Conservation (phyloP, 2,329 filamentous ascomycete species). For the Zymoseptoria passerinii region DNA sequence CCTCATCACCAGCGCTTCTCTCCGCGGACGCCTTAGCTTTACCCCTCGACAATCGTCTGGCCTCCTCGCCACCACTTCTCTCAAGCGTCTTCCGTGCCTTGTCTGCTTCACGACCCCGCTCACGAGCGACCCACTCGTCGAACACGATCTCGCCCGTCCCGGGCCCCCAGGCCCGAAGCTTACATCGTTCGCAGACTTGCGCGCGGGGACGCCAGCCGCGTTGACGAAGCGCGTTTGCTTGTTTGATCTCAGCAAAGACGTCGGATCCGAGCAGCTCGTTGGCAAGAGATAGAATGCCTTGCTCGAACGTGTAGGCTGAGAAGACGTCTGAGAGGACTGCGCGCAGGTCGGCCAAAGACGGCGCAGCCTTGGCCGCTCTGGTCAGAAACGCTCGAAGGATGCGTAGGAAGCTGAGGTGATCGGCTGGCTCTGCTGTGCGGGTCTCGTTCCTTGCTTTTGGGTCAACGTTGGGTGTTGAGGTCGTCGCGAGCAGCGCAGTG, state of each 20-base stretch:
- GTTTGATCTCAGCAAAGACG: constrained; percentile 72
- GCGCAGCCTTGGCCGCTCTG: constrained; percentile 70
- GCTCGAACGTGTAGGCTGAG: constrained; percentile 86
- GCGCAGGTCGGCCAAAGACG: constrained; percentile 78
- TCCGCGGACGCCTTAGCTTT: constrained; percentile 45
- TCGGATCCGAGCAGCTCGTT: constrained; percentile 83
- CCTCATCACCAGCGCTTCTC: constrained; percentile 30
- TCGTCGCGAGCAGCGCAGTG: constrained; percentile 72
- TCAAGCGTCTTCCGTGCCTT: constrained; percentile 35
- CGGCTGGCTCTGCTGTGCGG: constrained; percentile 19
- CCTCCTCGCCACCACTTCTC: constrained; percentile 29
- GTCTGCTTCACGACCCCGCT: constrained; percentile 36
- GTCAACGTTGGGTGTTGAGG: constrained; percentile 44
- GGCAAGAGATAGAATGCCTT: constrained; percentile 75
- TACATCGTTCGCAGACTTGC: constrained; percentile 81
- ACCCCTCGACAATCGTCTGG: constrained; percentile 38
- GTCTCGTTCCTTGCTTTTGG: constrained; percentile 9
- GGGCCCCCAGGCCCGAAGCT: constrained; percentile 77
- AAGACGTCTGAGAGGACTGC: constrained; percentile 83
- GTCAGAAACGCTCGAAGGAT: constrained; percentile 83
- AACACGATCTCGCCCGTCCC: constrained; percentile 71
- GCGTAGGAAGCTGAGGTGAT: constrained; percentile 68
- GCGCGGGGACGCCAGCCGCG: constrained; percentile 82
- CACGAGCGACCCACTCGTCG: constrained; percentile 67
- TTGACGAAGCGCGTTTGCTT: constrained; percentile 65